These are phyloP conservation scores for Labyrinthula sp. DNA, from an alignment of 352 stramenopile species.

Conservation along the genomic window DNA sequence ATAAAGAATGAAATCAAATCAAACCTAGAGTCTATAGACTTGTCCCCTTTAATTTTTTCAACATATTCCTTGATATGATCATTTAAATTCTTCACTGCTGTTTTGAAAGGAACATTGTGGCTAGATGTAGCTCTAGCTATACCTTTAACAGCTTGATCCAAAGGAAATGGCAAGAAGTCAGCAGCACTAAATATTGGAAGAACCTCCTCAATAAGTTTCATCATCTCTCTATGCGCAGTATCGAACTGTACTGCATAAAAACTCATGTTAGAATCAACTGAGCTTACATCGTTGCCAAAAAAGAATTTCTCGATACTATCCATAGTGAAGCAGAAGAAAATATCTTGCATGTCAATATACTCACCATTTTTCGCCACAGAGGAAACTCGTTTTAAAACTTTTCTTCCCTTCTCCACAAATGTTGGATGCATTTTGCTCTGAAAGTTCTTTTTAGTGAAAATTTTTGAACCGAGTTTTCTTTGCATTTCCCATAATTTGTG, in stretches of 20 bases:
- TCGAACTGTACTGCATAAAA: constrained; percentile 9
- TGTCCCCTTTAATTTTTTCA: no score
- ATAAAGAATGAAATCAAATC: no score
- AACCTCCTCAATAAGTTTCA: background rate
- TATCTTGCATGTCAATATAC: constrained; percentile 12
- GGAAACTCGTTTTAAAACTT: background rate
- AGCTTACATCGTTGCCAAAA: constrained; percentile 18
- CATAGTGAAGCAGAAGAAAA: constrained; percentile 25
- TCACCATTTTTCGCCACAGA: background rate
- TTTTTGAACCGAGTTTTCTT: constrained; percentile 12
- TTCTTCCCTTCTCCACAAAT: constrained; percentile 2
- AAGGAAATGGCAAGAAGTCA: constrained; percentile 10
- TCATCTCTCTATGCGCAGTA: constrained; percentile 14
- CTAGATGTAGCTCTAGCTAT: no score
- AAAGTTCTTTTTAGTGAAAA: constrained; percentile 27
- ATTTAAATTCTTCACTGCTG: no score
- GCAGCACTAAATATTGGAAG: constrained; percentile 2
- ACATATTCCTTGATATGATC: no score
- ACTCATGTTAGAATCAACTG: constrained; percentile 3
- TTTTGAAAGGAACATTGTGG: no score
- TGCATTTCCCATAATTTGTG: constrained; percentile 18
- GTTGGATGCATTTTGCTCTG: constrained; percentile 7
- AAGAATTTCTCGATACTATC: constrained; percentile 27
- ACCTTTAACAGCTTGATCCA: no score
- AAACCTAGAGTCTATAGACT: no score